A percentile compares a stretch with the other conserved stretches of the same genome.
Evolutionary conservation across 2,329 filamentous ascomycete species (phyloP).

Genomic region (Fusarium sp.): DNA sequence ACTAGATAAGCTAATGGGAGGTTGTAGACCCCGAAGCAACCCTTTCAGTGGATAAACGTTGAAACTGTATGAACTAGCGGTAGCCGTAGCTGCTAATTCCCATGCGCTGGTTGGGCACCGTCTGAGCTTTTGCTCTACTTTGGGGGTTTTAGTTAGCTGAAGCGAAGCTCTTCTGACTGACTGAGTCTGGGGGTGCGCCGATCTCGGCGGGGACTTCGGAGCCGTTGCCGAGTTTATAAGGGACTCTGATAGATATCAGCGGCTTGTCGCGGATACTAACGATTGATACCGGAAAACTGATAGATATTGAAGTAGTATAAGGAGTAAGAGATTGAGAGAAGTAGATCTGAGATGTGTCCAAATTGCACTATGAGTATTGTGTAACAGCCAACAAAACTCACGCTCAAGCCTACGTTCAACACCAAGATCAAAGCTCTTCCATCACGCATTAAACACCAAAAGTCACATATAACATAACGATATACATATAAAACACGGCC

Average conservation of each 20-base stretch:
- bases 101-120: conserved; percentile 20
- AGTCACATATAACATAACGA: background rate
- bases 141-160: background rate
- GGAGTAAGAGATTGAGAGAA: background rate
- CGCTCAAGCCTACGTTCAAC: background rate
- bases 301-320: background rate
- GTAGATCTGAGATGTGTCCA: background rate
- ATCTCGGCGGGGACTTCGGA: conserved; percentile 27
- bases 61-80: background rate
- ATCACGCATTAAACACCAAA: background rate
- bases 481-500: background rate
- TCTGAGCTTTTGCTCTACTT: background rate
- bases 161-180: background rate
- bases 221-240: conserved; percentile 9
- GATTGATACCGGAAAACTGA: background rate
- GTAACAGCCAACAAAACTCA: background rate
- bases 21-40: conserved; percentile 8
- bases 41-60: conserved; percentile 15
- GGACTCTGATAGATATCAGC: background rate
- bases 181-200: conserved; percentile 12
- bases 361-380: background rate
- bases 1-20: background rate
- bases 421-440: background rate
- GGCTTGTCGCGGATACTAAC: conserved; percentile 19
- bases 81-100: conserved; percentile 19